Evolutionary conservation across 23 red algal genomes (phyloP).

Genomic region (Gracilaria gracilis): DNA sequence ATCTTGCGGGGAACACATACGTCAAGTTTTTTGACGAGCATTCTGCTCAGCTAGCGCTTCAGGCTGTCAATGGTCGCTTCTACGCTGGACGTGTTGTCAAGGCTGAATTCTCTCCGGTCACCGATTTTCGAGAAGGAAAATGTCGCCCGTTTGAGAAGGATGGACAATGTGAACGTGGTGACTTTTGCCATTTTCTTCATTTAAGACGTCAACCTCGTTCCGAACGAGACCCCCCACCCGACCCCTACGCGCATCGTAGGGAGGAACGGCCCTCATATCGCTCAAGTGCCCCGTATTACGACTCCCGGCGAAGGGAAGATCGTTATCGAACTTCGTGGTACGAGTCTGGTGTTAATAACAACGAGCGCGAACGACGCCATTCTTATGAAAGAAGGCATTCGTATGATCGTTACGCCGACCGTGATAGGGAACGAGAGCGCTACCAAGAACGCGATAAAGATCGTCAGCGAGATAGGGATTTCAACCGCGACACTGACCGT

Average conservation of each 20-base stretch:
- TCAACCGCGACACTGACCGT: slow-evolving; percentile 3
- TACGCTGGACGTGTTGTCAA: slow-evolving; percentile 77
- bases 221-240: too few species aligned
- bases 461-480: neutral
- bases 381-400: neutral
- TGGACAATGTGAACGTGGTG: slow-evolving; percentile 83
- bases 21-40: slow-evolving; percentile 87
- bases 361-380: neutral
- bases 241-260: neutral
- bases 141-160: slow-evolving; percentile 81
- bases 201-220: neutral
- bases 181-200: slow-evolving; percentile 93
- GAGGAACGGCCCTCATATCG: neutral
- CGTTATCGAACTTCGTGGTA: slow-evolving; percentile 3
- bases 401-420: slow-evolving; percentile 24
- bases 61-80: slow-evolving; percentile 73
- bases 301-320: neutral
- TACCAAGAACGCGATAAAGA: neutral
- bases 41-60: slow-evolving; percentile 60
- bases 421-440: slow-evolving; percentile 20
- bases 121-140: slow-evolving; percentile 80
- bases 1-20: slow-evolving; percentile 87
- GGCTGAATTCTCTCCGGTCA: slow-evolving; percentile 79
- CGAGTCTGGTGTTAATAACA: neutral
- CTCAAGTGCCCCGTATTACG: neutral